Base-by-base conservation (phyloP, 129 eudicot species). In the Silybum marianum region DNA sequence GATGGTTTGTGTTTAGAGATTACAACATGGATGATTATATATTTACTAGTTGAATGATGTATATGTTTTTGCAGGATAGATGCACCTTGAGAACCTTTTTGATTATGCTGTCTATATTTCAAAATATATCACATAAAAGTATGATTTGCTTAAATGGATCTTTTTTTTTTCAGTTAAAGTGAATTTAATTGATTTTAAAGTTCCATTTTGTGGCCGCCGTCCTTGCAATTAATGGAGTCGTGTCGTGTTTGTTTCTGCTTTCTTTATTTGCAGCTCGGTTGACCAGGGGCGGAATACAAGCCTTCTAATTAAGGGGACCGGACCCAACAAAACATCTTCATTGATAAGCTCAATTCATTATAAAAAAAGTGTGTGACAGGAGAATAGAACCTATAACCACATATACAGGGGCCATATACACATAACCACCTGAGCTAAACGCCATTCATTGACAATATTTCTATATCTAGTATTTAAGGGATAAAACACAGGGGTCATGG, bases 51-150 rank as follows among this genome's bases (percentile, higher is more conserved):
- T 58, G 16, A 19, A 70, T 16, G 21, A 51, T 51, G 63, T 22
- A 23, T 73, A n/a, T 3, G 36, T 44, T 63, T 8, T 18, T 62
- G 86, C 86, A 88, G 91, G 88, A 36, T 74, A 18, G 42, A 36
- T 77, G 71, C 69, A 84, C 71, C 74, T 4, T 42, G 7, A 67
- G 81, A 48, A 73, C 66, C 76, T 30, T 81, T 28, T 68, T 51
- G 62, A 48, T 76, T 73, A 72, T 78, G 75, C 60, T 79, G 76
- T 77, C 65, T 68, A 78, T 84, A 75, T 74, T 60, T 74, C 40
- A 69, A 73, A 70, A 81, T 81, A 76, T 60, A 76, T 60, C 69
- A 48, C 54, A 54, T 77, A 22, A 80, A 36, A 26, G 65, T 73
- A 48, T 66, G 71, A 65, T 54, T 76, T 54, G 40, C 34, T 76